phyloP scores from a whole-genome alignment of 192 early-diverging fungal genomes.

The Spizellomyces sp. region DNA sequence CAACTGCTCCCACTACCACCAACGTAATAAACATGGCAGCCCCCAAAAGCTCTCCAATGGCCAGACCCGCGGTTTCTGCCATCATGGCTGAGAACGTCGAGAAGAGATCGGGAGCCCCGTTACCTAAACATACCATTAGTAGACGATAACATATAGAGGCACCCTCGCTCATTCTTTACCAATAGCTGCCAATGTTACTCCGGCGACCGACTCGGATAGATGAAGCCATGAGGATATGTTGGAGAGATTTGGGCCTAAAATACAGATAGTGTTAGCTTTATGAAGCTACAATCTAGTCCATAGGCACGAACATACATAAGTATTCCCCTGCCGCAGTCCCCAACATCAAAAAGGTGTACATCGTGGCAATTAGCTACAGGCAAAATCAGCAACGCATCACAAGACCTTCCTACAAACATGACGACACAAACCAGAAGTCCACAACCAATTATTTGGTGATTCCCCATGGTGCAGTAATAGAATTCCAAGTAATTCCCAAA shows the following conservation, averaged over 20 bases:
- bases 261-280: background rate
- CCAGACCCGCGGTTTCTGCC: slow-evolving; percentile 54
- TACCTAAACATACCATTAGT: slow-evolving; percentile 58
- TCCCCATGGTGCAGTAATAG: slow-evolving; percentile 48
- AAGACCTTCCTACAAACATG: too few relatives aligned
- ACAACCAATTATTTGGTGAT: slow-evolving; percentile 78
- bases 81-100: slow-evolving; percentile 72
- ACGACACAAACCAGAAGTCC: slow-evolving; percentile 67
- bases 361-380: background rate
- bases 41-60: slow-evolving; percentile 91
- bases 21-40: slow-evolving; percentile 82
- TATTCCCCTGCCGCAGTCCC: slow-evolving; percentile 29
- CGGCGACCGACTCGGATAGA: slow-evolving; percentile 79
- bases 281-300: background rate
- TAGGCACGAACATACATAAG: slow-evolving; percentile 10
- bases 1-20: slow-evolving; percentile 82
- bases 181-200: slow-evolving; percentile 55
- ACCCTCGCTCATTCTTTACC: slow-evolving; percentile 15
- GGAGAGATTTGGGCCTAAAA: slow-evolving; percentile 73
- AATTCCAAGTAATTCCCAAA: slow-evolving; percentile 48
- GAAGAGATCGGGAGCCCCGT: slow-evolving; percentile 91
- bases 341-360: slow-evolving; percentile 28
- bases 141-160: background rate
- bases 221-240: slow-evolving; percentile 72
- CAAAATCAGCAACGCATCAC: background rate